phyloP scores from a whole-genome alignment of 169 alveolate genomes.

The Plasmodium coatneyi region DNA sequence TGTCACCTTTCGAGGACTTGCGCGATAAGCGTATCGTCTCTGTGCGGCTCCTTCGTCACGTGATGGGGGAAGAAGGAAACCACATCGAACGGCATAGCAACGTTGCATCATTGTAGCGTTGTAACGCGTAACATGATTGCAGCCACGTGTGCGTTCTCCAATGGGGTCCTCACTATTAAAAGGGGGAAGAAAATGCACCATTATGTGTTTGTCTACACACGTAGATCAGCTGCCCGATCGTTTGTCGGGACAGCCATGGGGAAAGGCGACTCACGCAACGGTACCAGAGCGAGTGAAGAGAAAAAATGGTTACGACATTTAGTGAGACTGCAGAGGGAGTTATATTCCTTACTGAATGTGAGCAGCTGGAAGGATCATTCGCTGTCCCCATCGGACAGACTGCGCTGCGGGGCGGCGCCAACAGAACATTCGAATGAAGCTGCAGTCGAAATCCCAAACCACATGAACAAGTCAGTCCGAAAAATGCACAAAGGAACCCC shows the following conservation, averaged over 20 bases:
- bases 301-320: not conserved
- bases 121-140: not conserved
- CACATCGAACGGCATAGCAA: not conserved
- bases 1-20: not conserved
- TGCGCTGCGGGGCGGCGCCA: not conserved
- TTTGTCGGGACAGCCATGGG: not conserved
- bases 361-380: not conserved
- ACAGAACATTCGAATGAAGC: not conserved
- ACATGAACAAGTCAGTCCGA: not conserved
- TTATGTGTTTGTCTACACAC: not conserved
- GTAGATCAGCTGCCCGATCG: not conserved
- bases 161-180: not conserved
- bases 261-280: not conserved
- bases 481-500: not conserved
- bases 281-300: not conserved
- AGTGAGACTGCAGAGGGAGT: not conserved
- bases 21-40: not conserved
- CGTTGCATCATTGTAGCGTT: not conserved
- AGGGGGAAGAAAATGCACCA: not conserved
- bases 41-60: not conserved
- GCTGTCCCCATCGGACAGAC: not conserved
- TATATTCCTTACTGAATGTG: not conserved
- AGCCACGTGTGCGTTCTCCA: not conserved
- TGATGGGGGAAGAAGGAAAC: not conserved
- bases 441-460: not conserved